Conservation (phyloP, 257 asterid species). For the Solanum lignicaule region DNA sequence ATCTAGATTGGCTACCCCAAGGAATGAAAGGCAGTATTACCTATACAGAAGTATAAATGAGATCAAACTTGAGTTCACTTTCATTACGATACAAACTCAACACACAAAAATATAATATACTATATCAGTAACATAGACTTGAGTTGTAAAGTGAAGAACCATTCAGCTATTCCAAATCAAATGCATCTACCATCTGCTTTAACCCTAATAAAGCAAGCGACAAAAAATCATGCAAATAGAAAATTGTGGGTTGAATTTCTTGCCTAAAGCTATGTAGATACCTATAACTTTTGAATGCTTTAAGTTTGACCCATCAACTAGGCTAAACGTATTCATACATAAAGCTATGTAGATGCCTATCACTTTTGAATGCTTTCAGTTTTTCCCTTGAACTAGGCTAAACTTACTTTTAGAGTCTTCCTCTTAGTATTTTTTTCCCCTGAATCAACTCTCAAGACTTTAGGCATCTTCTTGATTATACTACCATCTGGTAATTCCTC, state of each 20-base stretch:
- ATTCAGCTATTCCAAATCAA: no score
- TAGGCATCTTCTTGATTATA: no score
- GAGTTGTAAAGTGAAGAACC: no score
- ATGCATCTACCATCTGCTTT: neutral
- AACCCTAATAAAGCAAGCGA: neutral
- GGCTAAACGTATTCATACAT: neutral
- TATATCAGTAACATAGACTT: no score
- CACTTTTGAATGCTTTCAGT: neutral
- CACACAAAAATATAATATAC: no score
- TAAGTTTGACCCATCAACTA: neutral
- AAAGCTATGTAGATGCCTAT: neutral
- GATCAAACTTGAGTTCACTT: no score
- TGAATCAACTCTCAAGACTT: neutral
- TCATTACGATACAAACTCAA: no score
- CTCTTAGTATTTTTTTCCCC: neutral
- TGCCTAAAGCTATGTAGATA: neutral
- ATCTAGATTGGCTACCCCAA: no score
- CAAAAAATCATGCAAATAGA: neutral
- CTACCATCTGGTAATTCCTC: neutral
- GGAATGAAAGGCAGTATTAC: no score
- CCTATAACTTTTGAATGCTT: neutral
- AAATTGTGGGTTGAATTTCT: neutral
- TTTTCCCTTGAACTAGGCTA: neutral
- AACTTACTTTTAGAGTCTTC: neutral
- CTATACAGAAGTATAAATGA: no score